These are phyloP conservation scores for Flaveria robusta DNA, from an alignment of 129 eudicot species.

Conservation along the genomic window DNA sequence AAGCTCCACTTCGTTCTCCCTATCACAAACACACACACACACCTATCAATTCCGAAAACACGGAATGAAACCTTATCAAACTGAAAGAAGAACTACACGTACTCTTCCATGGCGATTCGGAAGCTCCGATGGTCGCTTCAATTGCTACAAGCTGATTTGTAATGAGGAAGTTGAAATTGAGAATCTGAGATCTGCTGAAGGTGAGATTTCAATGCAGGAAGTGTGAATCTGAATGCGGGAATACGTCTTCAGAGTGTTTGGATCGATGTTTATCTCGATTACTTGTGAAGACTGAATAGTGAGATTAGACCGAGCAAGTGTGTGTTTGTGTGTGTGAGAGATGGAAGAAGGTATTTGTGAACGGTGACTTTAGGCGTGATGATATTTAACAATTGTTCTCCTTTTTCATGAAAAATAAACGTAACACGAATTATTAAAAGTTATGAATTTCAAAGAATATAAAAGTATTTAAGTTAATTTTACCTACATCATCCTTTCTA, in stretches of 20 bases:
- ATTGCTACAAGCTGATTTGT: constrained; percentile 7
- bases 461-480: neutral
- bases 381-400: constrained; percentile 4
- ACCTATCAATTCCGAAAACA: constrained; percentile 4
- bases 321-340: constrained; percentile 14
- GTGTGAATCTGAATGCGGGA: constrained; percentile 29
- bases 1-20: constrained; percentile 78
- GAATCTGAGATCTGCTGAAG: constrained; percentile 22
- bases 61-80: neutral
- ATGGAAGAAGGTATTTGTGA: neutral
- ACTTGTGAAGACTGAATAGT: constrained; percentile 15
- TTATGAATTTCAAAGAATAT: neutral
- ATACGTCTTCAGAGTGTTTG: constrained; percentile 18
- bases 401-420: neutral
- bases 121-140: constrained; percentile 19
- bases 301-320: constrained; percentile 25
- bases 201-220: constrained; percentile 24
- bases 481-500: too few species aligned
- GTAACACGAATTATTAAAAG: neutral
- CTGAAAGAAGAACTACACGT: constrained; percentile 12
- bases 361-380: constrained; percentile 7
- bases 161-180: constrained; percentile 22
- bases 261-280: constrained; percentile 23
- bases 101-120: constrained; percentile 32
- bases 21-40: constrained; percentile 33